phyloP scores from a whole-genome alignment of 208 protist genomes.

The Trichomonas tenax region DNA sequence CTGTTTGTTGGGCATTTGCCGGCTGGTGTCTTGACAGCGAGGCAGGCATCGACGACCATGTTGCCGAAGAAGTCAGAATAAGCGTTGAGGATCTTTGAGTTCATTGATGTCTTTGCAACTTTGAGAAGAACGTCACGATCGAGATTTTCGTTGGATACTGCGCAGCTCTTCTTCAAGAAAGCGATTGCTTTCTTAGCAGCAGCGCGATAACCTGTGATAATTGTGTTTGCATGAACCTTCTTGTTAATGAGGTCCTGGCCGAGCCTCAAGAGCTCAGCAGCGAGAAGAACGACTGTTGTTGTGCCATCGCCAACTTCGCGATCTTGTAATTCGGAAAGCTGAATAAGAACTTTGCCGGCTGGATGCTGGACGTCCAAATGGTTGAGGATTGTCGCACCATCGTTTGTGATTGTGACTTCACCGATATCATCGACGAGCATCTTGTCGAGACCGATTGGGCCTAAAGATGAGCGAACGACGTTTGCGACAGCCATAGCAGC shows the following conservation, averaged over 20 bases:
- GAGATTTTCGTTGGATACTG: conserved; percentile 43
- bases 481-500: conserved; percentile 90
- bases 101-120: conserved; percentile 93
- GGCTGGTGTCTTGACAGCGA: conserved; percentile 45
- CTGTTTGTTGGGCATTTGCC: conserved; percentile 35
- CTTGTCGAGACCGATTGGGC: conserved; percentile 98
- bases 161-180: not conserved
- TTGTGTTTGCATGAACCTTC: conserved; percentile 7
- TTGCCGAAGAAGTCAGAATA: conserved; percentile 82
- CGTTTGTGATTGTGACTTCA: conserved; percentile 97
- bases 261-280: conserved; percentile 80
- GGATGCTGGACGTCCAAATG: conserved; percentile 58
- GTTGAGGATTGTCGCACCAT: conserved; percentile 85
- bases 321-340: conserved; percentile 95
- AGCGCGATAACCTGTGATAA: not conserved
- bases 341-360: conserved; percentile 76
- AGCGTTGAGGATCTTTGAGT: conserved; percentile 88
- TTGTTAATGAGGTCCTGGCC: not conserved
- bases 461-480: conserved; percentile 94
- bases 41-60: conserved; percentile 73
- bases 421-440: conserved; percentile 99
- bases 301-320: conserved; percentile 95
- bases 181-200: not conserved
- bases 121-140: conserved; percentile 82
- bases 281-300: conserved; percentile 95